These are phyloP conservation scores for Pyracantha coccinea DNA, from an alignment of 331 rosid species.

Conservation along the genomic window DNA sequence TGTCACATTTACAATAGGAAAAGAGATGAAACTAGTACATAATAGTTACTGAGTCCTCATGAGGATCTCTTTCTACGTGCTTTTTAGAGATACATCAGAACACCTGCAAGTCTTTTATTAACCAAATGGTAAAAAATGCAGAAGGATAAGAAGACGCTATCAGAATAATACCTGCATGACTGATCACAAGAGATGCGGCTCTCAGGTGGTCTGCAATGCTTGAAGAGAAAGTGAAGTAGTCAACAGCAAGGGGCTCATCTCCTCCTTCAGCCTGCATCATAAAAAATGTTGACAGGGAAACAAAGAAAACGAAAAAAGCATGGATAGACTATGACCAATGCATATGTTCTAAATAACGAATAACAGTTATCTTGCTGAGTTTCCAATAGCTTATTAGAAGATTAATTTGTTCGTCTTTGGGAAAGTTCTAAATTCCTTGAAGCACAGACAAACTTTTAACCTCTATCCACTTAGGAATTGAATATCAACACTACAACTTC, in stretches of 20 bases:
- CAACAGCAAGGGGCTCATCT: conserved; percentile 47
- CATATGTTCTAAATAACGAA: too few species aligned
- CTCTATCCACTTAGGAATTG: not conserved
- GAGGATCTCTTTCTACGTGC: not conserved
- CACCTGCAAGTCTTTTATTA: not conserved
- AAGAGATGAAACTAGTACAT: not conserved
- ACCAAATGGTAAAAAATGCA: not conserved
- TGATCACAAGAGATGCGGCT: conserved; percentile 82
- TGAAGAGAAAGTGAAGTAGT: conserved; percentile 78
- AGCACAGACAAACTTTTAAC: not conserved
- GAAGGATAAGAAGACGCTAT: not conserved
- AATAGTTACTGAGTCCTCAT: not conserved
- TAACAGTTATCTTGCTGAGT: too few species aligned
- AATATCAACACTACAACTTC: not conserved
- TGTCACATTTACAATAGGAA: not conserved
- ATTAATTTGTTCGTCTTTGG: not conserved
- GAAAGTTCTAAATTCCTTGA: not conserved
- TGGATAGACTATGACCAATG: too few species aligned
- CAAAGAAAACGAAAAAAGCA: not conserved
- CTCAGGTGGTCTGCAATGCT: conserved; percentile 76
- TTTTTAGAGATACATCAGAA: not conserved
- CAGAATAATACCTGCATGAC: conserved; percentile 69
- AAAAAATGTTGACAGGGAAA: not conserved
- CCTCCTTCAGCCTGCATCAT: conserved; percentile 50
- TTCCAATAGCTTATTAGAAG: too few species aligned